A percentile compares a stretch with the other conserved stretches of the same genome.
Evolutionary conservation across 2,329 filamentous ascomycete species (phyloP).

Genomic region (Clonostachys rosea): DNA sequence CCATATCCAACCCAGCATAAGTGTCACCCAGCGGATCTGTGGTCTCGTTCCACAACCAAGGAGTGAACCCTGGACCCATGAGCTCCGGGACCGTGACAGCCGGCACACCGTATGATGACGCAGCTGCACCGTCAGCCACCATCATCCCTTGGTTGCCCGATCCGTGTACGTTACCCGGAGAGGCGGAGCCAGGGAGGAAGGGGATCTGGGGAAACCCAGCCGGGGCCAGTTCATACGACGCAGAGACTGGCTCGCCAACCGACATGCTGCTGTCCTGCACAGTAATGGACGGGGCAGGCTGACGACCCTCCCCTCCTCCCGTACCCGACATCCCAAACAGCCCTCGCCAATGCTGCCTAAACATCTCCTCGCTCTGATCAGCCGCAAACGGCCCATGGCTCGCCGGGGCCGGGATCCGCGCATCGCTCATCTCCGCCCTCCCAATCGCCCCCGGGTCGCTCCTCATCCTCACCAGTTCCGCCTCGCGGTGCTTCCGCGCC

Average conservation of each 20-base stretch:
- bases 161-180: background rate
- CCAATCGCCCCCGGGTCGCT: conserved; percentile 14
- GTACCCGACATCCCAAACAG: conserved; percentile 10
- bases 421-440: conserved; percentile 19
- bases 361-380: conserved; percentile 11
- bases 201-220: background rate
- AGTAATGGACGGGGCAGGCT: background rate
- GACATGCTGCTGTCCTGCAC: background rate
- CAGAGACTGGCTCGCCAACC: background rate
- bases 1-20: conserved; percentile 13
- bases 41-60: conserved; percentile 25
- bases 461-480: conserved; percentile 25
- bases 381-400: conserved; percentile 19
- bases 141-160: background rate
- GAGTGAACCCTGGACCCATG: conserved; percentile 9
- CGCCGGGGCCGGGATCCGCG: conserved; percentile 12
- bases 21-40: conserved; percentile 14
- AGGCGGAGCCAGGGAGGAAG: no score
- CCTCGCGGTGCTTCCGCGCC: conserved; percentile 26
- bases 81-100: background rate
- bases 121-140: background rate
- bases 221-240: background rate
- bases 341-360: conserved; percentile 22
- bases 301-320: background rate
- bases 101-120: background rate